Percentiles rank a stretch among this genome's conserved stretches.
Evolutionary conservation across 2,329 filamentous ascomycete genomes (phyloP).

Genomic region (Dryadomyces sulphureus): DNA sequence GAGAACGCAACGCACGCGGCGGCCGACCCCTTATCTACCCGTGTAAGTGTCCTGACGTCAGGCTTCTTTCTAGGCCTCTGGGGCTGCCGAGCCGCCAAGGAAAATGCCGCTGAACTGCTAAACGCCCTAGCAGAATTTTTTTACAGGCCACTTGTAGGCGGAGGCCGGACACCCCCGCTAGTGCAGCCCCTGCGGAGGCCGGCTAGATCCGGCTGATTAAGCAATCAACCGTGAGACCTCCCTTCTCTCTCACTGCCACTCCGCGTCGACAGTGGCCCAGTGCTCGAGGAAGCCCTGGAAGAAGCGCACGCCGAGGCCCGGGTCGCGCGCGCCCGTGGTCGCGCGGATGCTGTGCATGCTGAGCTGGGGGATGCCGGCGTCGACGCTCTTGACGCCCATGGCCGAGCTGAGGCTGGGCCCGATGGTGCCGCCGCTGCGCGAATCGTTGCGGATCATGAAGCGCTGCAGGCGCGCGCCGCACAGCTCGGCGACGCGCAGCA

Average conservation of each 20-base stretch:
- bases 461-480: slow-evolving; percentile 59
- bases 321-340: slow-evolving; percentile 73
- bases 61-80: no score
- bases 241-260: slow-evolving; percentile 41
- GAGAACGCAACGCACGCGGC: no score
- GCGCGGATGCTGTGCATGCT: slow-evolving; percentile 91
- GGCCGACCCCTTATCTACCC: no score
- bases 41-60: no score
- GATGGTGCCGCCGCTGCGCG: slow-evolving; percentile 80
- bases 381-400: slow-evolving; percentile 70
- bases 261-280: slow-evolving; percentile 70
- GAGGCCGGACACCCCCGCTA: neutral
- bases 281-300: slow-evolving; percentile 83
- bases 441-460: slow-evolving; percentile 94
- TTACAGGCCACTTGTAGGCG: neutral
- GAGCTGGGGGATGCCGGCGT: slow-evolving; percentile 80
- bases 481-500: slow-evolving; percentile 65
- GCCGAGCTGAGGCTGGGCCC: slow-evolving; percentile 73
- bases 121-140: no score
- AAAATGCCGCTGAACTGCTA: no score
- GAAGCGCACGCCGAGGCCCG: slow-evolving; percentile 72
- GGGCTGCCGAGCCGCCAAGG: no score
- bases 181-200: neutral
- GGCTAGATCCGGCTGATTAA: neutral
- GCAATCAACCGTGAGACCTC: no score